A percentile compares a stretch with the other conserved stretches of the same genome.
Conservation (phyloP, 1,284 basidiomycete species). For the Ceratobasidium sp. region DNA sequence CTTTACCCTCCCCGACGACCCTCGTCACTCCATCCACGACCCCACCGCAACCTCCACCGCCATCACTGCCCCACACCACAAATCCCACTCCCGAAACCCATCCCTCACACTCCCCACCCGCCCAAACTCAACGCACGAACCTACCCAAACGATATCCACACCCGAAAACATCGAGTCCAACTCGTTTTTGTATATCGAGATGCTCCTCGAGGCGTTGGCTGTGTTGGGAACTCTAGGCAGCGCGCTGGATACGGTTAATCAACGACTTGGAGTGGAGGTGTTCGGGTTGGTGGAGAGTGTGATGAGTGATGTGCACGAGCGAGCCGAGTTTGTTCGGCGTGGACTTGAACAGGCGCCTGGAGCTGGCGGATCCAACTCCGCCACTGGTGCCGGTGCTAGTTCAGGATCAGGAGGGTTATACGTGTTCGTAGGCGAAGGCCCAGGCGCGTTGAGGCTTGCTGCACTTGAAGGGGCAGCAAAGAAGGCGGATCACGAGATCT, state of each 20-base stretch:
- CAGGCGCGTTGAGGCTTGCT: constrained; percentile 69
- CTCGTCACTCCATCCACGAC: constrained; percentile 54
- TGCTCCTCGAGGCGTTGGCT: constrained; percentile 90
- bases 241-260: constrained; percentile 86
- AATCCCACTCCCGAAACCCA: constrained; percentile 45
- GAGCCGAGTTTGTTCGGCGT: constrained; percentile 75
- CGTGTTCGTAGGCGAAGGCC: constrained; percentile 44
- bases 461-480: constrained; percentile 83
- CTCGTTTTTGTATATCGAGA: constrained; percentile 95
- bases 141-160: constrained; percentile 46
- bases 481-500: constrained; percentile 83
- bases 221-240: constrained; percentile 90
- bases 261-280: constrained; percentile 88
- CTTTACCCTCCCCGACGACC: constrained; percentile 74
- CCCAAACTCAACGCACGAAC: constrained; percentile 49
- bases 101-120: constrained; percentile 49
- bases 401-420: constrained; percentile 17
- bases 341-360: constrained; percentile 58
- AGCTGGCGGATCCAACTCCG: neutral
- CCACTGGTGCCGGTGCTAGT: neutral
- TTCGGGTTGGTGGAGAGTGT: constrained; percentile 89
- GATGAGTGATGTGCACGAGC: constrained; percentile 91
- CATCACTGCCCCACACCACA: constrained; percentile 53
- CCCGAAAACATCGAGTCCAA: constrained; percentile 86
- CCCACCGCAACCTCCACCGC: too few species aligned